Evolutionary conservation across 768 basidiomycete species (phyloP), one percentile per base, ranked within the genome.

Genomic region (Candolleomyces eurysporus): DNA sequence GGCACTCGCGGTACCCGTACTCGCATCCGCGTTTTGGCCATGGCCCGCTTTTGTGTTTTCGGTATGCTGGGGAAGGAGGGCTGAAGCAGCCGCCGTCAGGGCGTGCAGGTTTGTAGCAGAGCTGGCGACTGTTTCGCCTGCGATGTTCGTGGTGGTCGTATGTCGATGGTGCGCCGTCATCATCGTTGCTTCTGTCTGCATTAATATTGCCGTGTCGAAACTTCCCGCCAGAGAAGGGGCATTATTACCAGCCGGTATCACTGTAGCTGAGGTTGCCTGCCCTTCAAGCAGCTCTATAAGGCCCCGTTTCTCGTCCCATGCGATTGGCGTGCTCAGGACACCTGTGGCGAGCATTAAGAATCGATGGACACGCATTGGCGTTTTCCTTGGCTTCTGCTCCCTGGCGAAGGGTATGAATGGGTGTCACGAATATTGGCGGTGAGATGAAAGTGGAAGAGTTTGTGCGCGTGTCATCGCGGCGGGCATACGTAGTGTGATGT

Each of bases 251-350:
- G 50, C 21, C 11, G 30, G 31, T 30, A 32, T 17, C 52, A 39
- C 53, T 36, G n/a, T 19, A 4, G 21, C 51, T 21, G 56, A 14
- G 14, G 31, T 39, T 26, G 26, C 32, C 40, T 57, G 55, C 22
- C 54, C 56, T 2, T 39, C 55, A 16, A 61, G 61, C 21, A 61
- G 19, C 21, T 49, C 61, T 16, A 61, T n/a, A 16, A 61, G 17
- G 32, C 56, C 61, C 16, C 61, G 61, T n/a, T 48, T 48, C n/a
- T 21, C 45, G 22, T 19, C 19, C 26, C 32, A 21, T 14, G 11
- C 6, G 9, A 57, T 22, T n/a, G 61, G 61, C 49, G 49, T 57
- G 49, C 48, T 40, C 21, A 57, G 13, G 16, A 57, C 61, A 55
- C 61, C 30, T 2, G 61, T 45, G 26, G 32, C 48, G 48, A 61